phyloP scores from a whole-genome alignment of 345 rosid genomes.

The Carallia pectinifolia region DNA sequence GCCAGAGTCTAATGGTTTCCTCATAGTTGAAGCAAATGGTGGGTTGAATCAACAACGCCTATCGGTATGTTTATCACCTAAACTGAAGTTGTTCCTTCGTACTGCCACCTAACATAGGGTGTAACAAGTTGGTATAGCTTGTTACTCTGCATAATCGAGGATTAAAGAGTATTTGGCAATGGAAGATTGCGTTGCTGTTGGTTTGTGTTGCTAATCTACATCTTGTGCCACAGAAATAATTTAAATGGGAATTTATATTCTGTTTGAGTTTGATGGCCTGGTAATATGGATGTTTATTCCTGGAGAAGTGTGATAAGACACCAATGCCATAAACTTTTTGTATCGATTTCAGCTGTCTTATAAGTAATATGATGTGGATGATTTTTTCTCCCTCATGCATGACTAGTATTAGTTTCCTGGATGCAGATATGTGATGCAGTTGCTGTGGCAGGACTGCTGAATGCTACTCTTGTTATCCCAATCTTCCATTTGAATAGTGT shows the following conservation, averaged over 20 bases:
- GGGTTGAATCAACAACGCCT: constrained; percentile 97
- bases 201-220: too few relatives aligned
- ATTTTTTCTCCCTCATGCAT: background rate
- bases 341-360: background rate
- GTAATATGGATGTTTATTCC: background rate
- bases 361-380: background rate
- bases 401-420: background rate
- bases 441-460: constrained; percentile 90
- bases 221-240: too few relatives aligned
- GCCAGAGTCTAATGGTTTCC: constrained; percentile 76
- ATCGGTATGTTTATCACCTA: constrained; percentile 58
- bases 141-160: background rate
- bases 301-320: background rate
- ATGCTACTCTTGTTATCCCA: constrained; percentile 95
- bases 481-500: constrained; percentile 93
- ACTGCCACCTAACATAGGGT: background rate
- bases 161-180: background rate
- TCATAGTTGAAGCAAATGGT: constrained; percentile 95
- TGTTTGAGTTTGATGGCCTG: background rate
- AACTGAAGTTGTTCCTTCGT: constrained; percentile 2
- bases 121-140: background rate
- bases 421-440: constrained; percentile 93
- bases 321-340: background rate
- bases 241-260: too few relatives aligned
- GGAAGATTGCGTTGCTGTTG: background rate